Evolutionary conservation across 148 eudicot species (phyloP).

Genomic region (Vaccinium vitisidaea): DNA sequence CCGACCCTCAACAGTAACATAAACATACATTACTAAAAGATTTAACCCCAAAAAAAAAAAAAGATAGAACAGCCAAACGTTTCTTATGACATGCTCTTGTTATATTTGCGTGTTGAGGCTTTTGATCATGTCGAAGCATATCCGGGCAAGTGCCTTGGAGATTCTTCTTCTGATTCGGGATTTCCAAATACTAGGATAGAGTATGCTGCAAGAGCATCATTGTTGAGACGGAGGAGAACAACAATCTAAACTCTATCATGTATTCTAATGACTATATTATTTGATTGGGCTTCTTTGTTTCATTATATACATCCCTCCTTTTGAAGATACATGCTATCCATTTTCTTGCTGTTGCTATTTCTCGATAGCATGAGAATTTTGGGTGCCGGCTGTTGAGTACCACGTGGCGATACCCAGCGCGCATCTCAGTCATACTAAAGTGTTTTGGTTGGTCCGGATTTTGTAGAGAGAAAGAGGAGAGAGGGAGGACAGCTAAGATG

Average conservation of each 20-base stretch:
- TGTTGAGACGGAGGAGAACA: conserved; percentile 4
- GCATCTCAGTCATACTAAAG: too few species aligned
- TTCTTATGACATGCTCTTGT: neutral
- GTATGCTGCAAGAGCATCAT: neutral
- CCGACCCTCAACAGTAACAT: conserved; percentile 46
- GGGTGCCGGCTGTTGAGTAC: too few species aligned
- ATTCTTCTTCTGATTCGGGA: conserved; percentile 13
- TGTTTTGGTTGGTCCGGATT: too few species aligned
- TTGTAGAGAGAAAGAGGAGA: too few species aligned
- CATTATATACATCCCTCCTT: neutral
- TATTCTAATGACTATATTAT: neutral
- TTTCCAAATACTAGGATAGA: conserved; percentile 3
- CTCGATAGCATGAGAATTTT: too few species aligned
- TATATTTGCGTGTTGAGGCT: neutral
- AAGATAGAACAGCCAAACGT: neutral
- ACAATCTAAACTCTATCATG: conserved; percentile 7
- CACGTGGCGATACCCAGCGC: too few species aligned
- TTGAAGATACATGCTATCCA: too few species aligned
- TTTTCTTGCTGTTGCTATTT: neutral
- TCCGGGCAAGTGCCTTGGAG: neutral
- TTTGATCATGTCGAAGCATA: conserved; percentile 9
- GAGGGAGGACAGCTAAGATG: too few species aligned
- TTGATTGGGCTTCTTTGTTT: neutral
- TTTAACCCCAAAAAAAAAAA: neutral
- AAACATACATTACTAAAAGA: neutral